phyloP scores from a whole-genome alignment of 2,329 filamentous ascomycete genomes.

The Tolypocladium cylindrosporum region DNA sequence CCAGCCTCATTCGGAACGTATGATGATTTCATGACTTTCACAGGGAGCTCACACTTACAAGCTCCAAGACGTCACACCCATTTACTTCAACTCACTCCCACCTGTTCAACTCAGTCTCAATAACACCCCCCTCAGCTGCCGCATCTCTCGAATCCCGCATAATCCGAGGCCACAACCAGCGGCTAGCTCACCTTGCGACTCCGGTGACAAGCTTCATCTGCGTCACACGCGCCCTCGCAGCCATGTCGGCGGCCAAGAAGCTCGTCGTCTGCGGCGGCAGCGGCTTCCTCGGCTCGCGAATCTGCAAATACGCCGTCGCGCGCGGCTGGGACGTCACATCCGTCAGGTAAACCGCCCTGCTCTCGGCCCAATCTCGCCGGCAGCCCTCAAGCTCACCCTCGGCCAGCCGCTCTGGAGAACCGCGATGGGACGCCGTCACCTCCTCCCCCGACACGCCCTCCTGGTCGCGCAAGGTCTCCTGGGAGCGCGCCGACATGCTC shows the following conservation, averaged over 20 bases:
- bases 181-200: not conserved
- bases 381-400: slow-evolving; percentile 7
- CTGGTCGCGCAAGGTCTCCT: slow-evolving; percentile 76
- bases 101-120: not conserved
- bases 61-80: not conserved
- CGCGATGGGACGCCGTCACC: slow-evolving; percentile 74
- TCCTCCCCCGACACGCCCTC: slow-evolving; percentile 57
- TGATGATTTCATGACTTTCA: slow-evolving; percentile 15
- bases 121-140: not conserved
- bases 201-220: not conserved
- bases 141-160: not conserved
- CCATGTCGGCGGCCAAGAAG: slow-evolving; percentile 57
- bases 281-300: slow-evolving; percentile 79
- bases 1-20: slow-evolving; percentile 6
- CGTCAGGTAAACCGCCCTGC: slow-evolving; percentile 55
- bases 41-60: not conserved
- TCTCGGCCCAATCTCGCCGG: too few species aligned
- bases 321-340: slow-evolving; percentile 89
- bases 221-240: slow-evolving; percentile 4
- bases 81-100: not conserved
- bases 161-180: not conserved
- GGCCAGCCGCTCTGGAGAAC: slow-evolving; percentile 76
- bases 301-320: slow-evolving; percentile 80
- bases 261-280: slow-evolving; percentile 89
- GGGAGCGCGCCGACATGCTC: slow-evolving; percentile 84